Evolutionary conservation across 495 filamentous ascomycete genomes (phyloP).

Genomic region (Aspergillus saccharolyticus): DNA sequence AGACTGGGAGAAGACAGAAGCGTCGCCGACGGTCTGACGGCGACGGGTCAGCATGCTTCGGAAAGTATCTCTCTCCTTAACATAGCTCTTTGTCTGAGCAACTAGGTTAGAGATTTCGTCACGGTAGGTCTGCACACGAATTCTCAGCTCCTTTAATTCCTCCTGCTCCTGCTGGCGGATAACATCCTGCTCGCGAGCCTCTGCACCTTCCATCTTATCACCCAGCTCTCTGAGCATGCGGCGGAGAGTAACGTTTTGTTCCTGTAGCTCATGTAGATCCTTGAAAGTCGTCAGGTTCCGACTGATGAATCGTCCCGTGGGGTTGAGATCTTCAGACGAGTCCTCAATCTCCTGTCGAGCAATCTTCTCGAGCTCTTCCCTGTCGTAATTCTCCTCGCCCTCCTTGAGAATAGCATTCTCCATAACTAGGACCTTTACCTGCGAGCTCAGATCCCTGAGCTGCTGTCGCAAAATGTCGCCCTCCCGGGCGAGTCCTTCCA

Average conservation of each 20-base stretch:
- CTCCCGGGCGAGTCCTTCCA: slow-evolving; percentile 66
- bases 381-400: slow-evolving; percentile 65
- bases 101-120: slow-evolving; percentile 75
- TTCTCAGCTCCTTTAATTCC: slow-evolving; percentile 64
- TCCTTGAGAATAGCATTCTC: slow-evolving; percentile 75
- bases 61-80: slow-evolving; percentile 95
- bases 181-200: slow-evolving; percentile 64
- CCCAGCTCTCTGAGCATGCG: slow-evolving; percentile 76
- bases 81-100: slow-evolving; percentile 81
- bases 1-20: slow-evolving; percentile 62
- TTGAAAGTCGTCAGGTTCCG: slow-evolving; percentile 77
- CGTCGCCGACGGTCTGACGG: slow-evolving; percentile 58
- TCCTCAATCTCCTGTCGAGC: slow-evolving; percentile 62
- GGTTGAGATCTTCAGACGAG: slow-evolving; percentile 53
- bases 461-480: slow-evolving; percentile 76
- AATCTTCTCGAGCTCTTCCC: slow-evolving; percentile 67
- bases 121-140: slow-evolving; percentile 54
- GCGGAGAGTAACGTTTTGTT: slow-evolving; percentile 80
- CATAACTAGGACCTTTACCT: slow-evolving; percentile 81
- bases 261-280: slow-evolving; percentile 76
- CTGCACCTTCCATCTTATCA: slow-evolving; percentile 85
- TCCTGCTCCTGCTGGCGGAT: slow-evolving; percentile 67
- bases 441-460: slow-evolving; percentile 82
- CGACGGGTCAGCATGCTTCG: slow-evolving; percentile 79
- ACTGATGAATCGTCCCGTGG: slow-evolving; percentile 83